phyloP scores from a whole-genome alignment of 805 yeast species.

The Cyberlindnera xylosilytica region DNA sequence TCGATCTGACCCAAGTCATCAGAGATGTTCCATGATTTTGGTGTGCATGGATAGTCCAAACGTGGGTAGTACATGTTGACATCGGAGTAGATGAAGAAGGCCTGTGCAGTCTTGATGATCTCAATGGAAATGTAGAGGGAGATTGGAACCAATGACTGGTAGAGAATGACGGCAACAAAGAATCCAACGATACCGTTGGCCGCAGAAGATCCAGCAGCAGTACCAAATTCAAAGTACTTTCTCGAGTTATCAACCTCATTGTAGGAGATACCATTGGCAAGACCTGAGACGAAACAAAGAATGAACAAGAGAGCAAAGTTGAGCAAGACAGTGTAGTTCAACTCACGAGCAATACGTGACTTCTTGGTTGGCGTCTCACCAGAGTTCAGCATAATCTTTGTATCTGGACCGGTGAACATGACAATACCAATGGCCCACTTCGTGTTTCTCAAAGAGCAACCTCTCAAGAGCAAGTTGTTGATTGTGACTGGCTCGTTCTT shows the following conservation, averaged over 20 bases:
- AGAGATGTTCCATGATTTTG: constrained; percentile 81
- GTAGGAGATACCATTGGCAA: constrained; percentile 69
- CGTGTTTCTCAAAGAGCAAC: constrained; percentile 75
- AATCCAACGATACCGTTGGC: constrained; percentile 69
- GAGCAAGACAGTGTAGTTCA: constrained; percentile 65
- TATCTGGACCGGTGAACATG: constrained; percentile 71
- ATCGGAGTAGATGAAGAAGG: constrained; percentile 76
- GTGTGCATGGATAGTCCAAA: constrained; percentile 78
- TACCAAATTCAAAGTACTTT: constrained; percentile 64
- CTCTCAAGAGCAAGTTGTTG: constrained; percentile 68
- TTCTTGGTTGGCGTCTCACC: constrained; percentile 77
- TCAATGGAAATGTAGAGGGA: constrained; percentile 80
- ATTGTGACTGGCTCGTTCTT: constrained; percentile 64
- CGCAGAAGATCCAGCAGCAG: constrained; percentile 62
- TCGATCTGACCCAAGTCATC: constrained; percentile 87
- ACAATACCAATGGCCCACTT: constrained; percentile 82
- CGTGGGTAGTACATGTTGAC: constrained; percentile 63
- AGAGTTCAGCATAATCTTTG: constrained; percentile 78
- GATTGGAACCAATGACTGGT: constrained; percentile 79
- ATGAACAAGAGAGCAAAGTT: constrained; percentile 64
- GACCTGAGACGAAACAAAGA: constrained; percentile 66
- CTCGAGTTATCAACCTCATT: constrained; percentile 46
- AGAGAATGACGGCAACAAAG: constrained; percentile 72
- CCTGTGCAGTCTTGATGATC: constrained; percentile 79
- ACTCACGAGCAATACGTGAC: constrained; percentile 69